Evolutionary conservation across 495 filamentous ascomycete species (phyloP), one percentile per base, ranked within the genome.

Genomic region (Penicillium coprophilum): DNA sequence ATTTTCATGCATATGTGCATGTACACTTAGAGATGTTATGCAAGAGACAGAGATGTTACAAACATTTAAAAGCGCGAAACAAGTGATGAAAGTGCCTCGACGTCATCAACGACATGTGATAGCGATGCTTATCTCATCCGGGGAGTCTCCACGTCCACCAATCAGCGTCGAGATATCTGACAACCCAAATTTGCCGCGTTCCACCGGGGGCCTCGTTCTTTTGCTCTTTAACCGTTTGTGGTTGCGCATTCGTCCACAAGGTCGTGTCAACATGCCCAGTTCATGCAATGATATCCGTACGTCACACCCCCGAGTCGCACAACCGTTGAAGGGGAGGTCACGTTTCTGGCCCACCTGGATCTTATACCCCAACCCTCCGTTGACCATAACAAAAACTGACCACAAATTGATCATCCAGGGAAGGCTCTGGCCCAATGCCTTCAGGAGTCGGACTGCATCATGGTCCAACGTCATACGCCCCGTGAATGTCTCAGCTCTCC

Each of bases 211-310:
- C 47, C 45, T 19, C 19, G n/a, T 39, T 39, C 19, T 15, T 39
- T n/a, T 43, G 38, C 11, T n/a, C 45, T 31, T 9, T 20, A 11
- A n/a, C 45, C 23, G 28, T 32, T 57, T 57, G 55, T 55, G 38
- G 55, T 50, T 48, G 52, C 51, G 34, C 32, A 52, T 49, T 48
- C 31, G 48, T 36, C 27, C 23, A 45, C 40, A 36, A 56, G 49
- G 31, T 39, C 28, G 31, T 20, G 13, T 46, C 74, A 85, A 64
- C 49, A 98, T 98, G 94, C 94, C 94, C 24, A 89, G 87, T 70
- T 96, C 92, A 55, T 98, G 94, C 80, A 89, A 90, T 81, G 93
- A 97, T 68, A 92, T 98, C 68, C 84, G 94, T 97, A 82, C 65
- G 87, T 77, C 27, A 13, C 45, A 57, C 36, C 9, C 1, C 40